Evolutionary conservation across 1,139 yeast species (phyloP).

Genomic region (Wickerhamomyces sp.): DNA sequence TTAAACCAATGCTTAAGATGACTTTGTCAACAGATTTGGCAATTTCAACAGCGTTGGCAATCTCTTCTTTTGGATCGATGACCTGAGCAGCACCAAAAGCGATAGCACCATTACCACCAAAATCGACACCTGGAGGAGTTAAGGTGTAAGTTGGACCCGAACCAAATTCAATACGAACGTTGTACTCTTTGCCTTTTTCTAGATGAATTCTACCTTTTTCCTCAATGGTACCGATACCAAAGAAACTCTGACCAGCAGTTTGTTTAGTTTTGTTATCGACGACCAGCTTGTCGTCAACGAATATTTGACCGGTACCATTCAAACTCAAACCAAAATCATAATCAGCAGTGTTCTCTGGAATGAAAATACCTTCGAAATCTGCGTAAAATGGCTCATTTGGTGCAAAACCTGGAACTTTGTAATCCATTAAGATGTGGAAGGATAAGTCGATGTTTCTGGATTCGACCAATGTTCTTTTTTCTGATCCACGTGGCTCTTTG

Average conservation of each 20-base stretch:
- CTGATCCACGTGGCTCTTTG: slow-evolving; percentile 32
- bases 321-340: slow-evolving; percentile 49
- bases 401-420: slow-evolving; percentile 30
- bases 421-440: slow-evolving; percentile 44
- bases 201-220: slow-evolving; percentile 36
- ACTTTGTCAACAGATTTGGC: slow-evolving; percentile 48
- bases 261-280: slow-evolving; percentile 56
- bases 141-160: slow-evolving; percentile 41
- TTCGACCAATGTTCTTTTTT: slow-evolving; percentile 36
- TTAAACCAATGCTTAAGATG: slow-evolving; percentile 41
- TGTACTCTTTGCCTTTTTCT: slow-evolving; percentile 40
- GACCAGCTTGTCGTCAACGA: slow-evolving; percentile 45
- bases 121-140: slow-evolving; percentile 27
- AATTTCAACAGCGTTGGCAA: slow-evolving; percentile 35
- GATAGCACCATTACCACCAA: slow-evolving; percentile 40
- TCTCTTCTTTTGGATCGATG: slow-evolving; percentile 29
- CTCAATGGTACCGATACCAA: slow-evolving; percentile 50
- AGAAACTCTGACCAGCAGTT: slow-evolving; percentile 42
- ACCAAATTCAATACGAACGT: slow-evolving; percentile 46
- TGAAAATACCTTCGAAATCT: slow-evolving; percentile 43
- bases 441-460: slow-evolving; percentile 32
- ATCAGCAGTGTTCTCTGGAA: slow-evolving; percentile 43
- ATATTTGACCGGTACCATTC: slow-evolving; percentile 51
- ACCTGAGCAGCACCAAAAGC: slow-evolving; percentile 30
- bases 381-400: slow-evolving; percentile 33